phyloP scores from a whole-genome alignment of 129 eudicot genomes.

The Chrysanthemum seticuspe region DNA sequence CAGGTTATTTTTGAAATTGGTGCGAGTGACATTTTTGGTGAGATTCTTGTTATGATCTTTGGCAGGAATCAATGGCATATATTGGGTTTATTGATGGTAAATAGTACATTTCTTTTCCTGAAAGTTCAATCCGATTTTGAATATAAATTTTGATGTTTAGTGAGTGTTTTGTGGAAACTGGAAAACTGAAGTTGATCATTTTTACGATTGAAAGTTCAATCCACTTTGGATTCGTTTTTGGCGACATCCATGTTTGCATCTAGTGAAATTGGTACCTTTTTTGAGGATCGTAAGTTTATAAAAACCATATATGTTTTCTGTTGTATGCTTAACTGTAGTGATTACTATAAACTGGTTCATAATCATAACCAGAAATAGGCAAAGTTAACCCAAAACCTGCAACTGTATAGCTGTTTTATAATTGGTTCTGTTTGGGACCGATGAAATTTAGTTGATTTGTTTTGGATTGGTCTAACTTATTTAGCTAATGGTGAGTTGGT shows the following conservation, averaged over 20 bases:
- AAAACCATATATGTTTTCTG: not conserved
- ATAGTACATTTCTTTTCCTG: not conserved
- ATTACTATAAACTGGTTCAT: not conserved
- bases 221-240: no score
- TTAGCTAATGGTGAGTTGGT: not conserved
- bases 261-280: not conserved
- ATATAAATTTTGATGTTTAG: not conserved
- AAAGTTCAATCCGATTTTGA: not conserved
- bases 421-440: not conserved
- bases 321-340: not conserved
- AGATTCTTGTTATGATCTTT: no score
- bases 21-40: no score
- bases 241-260: not conserved
- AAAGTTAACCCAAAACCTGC: not conserved
- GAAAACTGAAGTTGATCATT: not conserved
- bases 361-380: not conserved
- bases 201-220: no score
- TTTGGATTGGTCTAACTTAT: not conserved
- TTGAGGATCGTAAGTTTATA: not conserved
- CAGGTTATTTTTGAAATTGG: no score
- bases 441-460: not conserved
- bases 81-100: not conserved
- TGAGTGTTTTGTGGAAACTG: conserved; percentile 4
- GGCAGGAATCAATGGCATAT: not conserved
- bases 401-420: not conserved